Evolutionary conservation across 768 basidiomycete species (phyloP), one percentile per base, ranked within the genome.

Genomic region (Lactarius indigo): DNA sequence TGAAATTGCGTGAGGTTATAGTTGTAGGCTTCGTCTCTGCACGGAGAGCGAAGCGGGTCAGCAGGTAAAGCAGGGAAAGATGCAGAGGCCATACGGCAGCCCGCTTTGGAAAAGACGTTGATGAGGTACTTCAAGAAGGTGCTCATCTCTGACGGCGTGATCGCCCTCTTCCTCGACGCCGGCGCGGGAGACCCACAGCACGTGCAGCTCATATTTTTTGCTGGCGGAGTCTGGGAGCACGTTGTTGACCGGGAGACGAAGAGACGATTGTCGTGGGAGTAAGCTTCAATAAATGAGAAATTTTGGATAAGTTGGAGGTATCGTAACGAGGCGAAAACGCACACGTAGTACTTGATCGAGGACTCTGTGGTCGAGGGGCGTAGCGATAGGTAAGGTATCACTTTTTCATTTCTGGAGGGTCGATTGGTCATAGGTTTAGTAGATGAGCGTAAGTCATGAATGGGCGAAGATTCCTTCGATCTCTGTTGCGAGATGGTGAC

Each of bases 311-410:
- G 31, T 33, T 9, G 20, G 15, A 37, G 5, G n/a, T 23, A 7
- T 9, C 61, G 17, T 33, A 39, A 5, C 6, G 15, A 57, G 20
- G 30, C 13, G 12, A 15, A 63, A 13, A 75, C 88, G 64, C 72
- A 93, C 92, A 92, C 81, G 77, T 89, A 88, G 77, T 90, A 93
- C 79, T 88, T 91, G 71, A 86, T 79, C 12, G 83, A 72, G n/a
- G 84, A 69, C 33, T 80, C 83, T 65, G 84, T 83, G 31, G 85
- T 75, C n/a, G 87, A 81, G 13, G n/a, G 85, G 79, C 20, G 85
- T 79, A 63, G 91, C 85, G 30, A 82, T 80, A 69, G 78, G 77
- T 56, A 89, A 76, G 57, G 92, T 79, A 33, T 78, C 73, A 33
- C 31, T 9, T 33, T 33, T 33, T 9, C 31, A 9, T 33, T 33